Conservation (phyloP, 2,329 filamentous ascomycete genomes). For the Aspergillus fumigatus region DNA sequence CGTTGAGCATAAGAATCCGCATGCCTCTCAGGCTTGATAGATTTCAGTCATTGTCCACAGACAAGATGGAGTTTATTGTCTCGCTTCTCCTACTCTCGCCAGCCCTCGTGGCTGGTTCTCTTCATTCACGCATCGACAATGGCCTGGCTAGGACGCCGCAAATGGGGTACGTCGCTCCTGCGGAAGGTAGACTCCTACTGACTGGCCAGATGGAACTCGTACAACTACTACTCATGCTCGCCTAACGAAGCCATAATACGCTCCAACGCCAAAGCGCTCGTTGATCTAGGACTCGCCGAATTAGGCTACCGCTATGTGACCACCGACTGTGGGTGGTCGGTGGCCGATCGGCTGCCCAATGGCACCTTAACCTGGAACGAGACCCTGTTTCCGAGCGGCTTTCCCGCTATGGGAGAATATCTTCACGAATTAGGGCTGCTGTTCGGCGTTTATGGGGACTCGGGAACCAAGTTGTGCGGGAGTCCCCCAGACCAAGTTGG, state of each 20-base stretch:
- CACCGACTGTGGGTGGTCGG: slow-evolving; percentile 57
- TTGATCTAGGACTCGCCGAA: slow-evolving; percentile 48
- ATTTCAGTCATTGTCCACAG: background rate
- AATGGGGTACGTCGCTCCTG: slow-evolving; percentile 21
- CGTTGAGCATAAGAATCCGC: background rate
- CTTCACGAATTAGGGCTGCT: slow-evolving; percentile 38
- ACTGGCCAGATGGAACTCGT: slow-evolving; percentile 51
- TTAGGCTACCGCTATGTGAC: slow-evolving; percentile 55
- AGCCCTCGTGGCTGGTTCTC: background rate
- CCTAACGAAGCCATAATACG: slow-evolving; percentile 48
- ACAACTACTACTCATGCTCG: slow-evolving; percentile 53
- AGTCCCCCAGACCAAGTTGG: slow-evolving; percentile 29
- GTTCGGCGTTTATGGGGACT: slow-evolving; percentile 45
- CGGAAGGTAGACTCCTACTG: background rate
- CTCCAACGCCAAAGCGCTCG: slow-evolving; percentile 50
- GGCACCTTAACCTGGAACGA: slow-evolving; percentile 41
- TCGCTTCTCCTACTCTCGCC: background rate
- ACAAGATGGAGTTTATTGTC: background rate
- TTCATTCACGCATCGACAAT: slow-evolving; percentile 15
- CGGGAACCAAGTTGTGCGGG: slow-evolving; percentile 40
- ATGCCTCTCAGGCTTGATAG: background rate
- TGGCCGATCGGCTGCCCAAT: slow-evolving; percentile 31
- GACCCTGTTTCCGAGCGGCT: slow-evolving; percentile 39
- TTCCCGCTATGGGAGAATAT: slow-evolving; percentile 37
- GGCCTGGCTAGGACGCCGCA: slow-evolving; percentile 24